Base-by-base conservation (phyloP, 176 grass and related monocot species). In the Oryza punctata region DNA sequence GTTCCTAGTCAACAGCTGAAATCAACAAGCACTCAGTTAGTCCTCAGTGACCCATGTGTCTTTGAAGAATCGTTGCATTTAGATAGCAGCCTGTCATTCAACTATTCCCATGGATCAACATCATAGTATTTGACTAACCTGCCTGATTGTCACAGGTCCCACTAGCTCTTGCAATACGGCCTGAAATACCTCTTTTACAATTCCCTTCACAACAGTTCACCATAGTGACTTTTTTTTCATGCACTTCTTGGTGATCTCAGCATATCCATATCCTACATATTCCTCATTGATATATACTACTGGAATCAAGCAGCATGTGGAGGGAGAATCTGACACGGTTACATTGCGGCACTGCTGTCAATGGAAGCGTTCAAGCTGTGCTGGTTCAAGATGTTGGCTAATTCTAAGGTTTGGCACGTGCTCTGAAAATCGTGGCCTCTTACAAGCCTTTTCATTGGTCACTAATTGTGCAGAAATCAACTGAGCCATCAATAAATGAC, bases 181-280 rank as follows among this genome's bases (percentile, higher is more conserved):
- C 35, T 28, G 38, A 3, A 67, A 33, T 28, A 44, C 30, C 1
- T 10, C 6, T 21, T 28, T 60, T 64, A 43, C 35, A 7, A 19
- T 67, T 66, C 21, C 13, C 32, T 10, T 16, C 59, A 24, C n/a
- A n/a, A 40, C 40, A 25, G 2, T 21, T 77, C 38, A 29, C 26
- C 8, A 88, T 88, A 43, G 69, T 80, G 15, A 6, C 29, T 10
- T 13, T 84, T 19, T 63, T 43, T 41, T 0, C 75, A 76, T 40
- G 81, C 70, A n/a, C 11, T 85, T 37, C 26, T 84, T 65, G 27
- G 81, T 0, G 47, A 85, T 47, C 15, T 89, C 23, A 18, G 81
- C 27, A 84, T 70, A 75, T 49, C 81, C 50, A 28, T 89, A 60
- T 88, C 81, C 75, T 41, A 9, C 40, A 41, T 41, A 41, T 79